These are phyloP conservation scores for Dothidotthia symphoricarpi DNA, from an alignment of 2,329 filamentous ascomycete genomes.

Conservation along the genomic window DNA sequence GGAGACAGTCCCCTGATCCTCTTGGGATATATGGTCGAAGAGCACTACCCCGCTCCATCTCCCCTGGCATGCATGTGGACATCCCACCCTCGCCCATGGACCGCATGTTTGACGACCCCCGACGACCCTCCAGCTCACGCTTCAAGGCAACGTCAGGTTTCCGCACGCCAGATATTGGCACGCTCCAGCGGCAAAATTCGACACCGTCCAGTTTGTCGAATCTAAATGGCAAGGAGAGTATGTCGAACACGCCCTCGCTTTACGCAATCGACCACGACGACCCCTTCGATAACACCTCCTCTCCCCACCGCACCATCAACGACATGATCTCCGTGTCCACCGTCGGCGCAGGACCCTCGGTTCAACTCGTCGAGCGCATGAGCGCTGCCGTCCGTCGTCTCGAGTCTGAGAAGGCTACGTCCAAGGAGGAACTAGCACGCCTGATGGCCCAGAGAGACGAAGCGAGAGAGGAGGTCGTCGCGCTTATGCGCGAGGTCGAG, in stretches of 20 bases:
- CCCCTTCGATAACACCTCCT: conserved; percentile 56
- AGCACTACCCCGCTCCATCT: conserved; percentile 31
- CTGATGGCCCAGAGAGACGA: conserved; percentile 86
- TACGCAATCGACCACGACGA: conserved; percentile 49
- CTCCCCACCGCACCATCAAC: conserved; percentile 62
- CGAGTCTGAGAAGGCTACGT: conserved; percentile 86
- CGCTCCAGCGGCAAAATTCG: conserved; percentile 38
- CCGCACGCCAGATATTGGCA: conserved; percentile 40
- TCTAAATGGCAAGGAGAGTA: conserved; percentile 36
- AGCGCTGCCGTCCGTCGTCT: conserved; percentile 86
- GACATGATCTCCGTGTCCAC: conserved; percentile 89
- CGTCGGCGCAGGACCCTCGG: conserved; percentile 83
- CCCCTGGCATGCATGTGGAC: conserved; percentile 27
- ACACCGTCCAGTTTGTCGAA: conserved; percentile 32
- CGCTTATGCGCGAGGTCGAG: conserved; percentile 83
- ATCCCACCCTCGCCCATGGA: conserved; percentile 37
- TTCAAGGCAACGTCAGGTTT: conserved; percentile 25
- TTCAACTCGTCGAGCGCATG: conserved; percentile 95
- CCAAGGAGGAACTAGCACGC: conserved; percentile 79
- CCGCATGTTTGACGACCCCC: conserved; percentile 39
- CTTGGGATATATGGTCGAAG: conserved; percentile 33
- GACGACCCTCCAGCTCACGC: conserved; percentile 37
- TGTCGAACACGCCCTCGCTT: conserved; percentile 49
- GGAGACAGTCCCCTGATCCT: conserved; percentile 44
- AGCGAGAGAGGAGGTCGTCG: conserved; percentile 85